Evolutionary conservation across 1,139 yeast species (phyloP).

Genomic region (Lodderomyces metapsilosis): DNA sequence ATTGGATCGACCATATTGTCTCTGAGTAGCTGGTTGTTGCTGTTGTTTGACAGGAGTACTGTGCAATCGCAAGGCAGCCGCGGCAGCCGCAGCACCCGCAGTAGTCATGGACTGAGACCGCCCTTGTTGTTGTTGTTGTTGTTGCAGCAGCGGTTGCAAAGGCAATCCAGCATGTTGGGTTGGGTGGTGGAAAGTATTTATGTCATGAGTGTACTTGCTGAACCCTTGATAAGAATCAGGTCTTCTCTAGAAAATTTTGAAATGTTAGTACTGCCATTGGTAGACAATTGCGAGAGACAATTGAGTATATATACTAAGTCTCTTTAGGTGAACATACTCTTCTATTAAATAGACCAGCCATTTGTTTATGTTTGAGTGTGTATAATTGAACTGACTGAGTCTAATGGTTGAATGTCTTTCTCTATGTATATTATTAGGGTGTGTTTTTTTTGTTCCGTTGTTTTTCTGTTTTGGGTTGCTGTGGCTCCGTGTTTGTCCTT

Average conservation of each 20-base stretch:
- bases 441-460: not conserved
- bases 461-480: not conserved
- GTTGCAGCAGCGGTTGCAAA: conserved; percentile 2
- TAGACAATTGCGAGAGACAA: not conserved
- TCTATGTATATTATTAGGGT: not conserved
- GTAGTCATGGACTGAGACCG: conserved; percentile 27
- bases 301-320: too few relatives aligned
- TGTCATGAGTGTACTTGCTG: conserved; percentile 34
- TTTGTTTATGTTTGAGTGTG: not conserved
- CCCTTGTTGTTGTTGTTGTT: conserved; percentile 6
- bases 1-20: conserved; percentile 14
- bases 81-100: conserved; percentile 45
- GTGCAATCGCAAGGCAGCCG: conserved; percentile 44
- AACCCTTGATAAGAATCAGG: conserved; percentile 34
- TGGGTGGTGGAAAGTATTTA: conserved; percentile 25
- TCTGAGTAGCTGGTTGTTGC: conserved; percentile 10
- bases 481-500: too few relatives aligned
- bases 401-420: not conserved
- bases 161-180: conserved; percentile 25
- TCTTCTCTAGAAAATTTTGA: conserved; percentile 8
- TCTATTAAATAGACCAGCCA: conserved; percentile 12
- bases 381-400: not conserved
- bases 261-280: not conserved
- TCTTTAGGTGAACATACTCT: conserved; percentile 13
- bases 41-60: conserved; percentile 16